A percentile compares a stretch with the other conserved stretches of the same genome.
These are phyloP conservation scores for Tricholoma sp. DNA, from an alignment of 768 basidiomycete species.

Conservation along the genomic window DNA sequence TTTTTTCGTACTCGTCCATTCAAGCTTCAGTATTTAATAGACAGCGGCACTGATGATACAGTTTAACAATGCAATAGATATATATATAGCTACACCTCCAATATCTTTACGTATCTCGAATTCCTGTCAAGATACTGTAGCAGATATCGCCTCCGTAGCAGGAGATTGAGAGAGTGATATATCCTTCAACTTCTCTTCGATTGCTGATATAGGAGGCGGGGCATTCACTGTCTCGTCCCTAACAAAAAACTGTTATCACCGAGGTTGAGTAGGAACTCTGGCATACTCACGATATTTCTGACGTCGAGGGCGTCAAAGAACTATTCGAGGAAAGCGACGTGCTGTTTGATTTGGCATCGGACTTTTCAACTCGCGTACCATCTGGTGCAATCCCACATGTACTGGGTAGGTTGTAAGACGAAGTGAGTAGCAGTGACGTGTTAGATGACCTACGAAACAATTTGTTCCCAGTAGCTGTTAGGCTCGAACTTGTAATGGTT, in stretches of 20 bases:
- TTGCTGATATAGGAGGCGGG: background rate
- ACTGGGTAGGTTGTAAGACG: slow-evolving; percentile 21
- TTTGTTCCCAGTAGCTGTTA: slow-evolving; percentile 72
- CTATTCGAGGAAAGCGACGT: background rate
- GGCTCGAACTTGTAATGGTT: slow-evolving; percentile 72
- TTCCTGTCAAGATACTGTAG: background rate
- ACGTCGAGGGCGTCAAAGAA: background rate
- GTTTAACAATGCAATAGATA: background rate
- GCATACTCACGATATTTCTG: background rate
- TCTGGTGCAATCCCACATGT: slow-evolving; percentile 54
- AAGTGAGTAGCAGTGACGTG: background rate
- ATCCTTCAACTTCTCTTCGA: background rate
- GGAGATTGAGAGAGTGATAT: background rate
- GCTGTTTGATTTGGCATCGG: background rate
- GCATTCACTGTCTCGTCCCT: background rate
- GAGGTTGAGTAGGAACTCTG: background rate
- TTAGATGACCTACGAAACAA: slow-evolving; percentile 50
- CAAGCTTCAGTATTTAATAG: background rate
- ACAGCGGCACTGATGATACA: background rate
- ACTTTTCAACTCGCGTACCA: slow-evolving; percentile 38
- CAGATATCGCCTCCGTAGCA: background rate
- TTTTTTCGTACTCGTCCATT: too few relatives aligned
- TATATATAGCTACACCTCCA: background rate
- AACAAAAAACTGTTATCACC: background rate
- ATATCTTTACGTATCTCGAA: background rate